Evolutionary conservation across 2,329 filamentous ascomycete genomes (phyloP).

Genomic region (Venturia aucupariae): DNA sequence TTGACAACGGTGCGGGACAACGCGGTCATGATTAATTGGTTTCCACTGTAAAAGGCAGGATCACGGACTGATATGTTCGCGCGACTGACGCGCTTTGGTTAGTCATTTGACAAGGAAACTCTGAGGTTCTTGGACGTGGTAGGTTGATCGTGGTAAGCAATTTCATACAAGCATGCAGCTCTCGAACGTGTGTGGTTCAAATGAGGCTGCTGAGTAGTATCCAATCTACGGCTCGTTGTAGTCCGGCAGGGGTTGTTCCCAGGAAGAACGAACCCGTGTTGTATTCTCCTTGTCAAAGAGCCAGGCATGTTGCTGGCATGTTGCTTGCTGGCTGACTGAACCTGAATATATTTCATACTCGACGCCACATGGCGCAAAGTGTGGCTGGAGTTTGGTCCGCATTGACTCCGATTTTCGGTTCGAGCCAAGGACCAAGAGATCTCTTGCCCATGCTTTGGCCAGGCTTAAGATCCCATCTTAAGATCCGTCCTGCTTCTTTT

Average conservation of each 20-base stretch:
- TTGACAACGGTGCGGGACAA: background rate
- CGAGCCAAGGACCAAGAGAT: background rate
- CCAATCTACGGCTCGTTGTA: background rate
- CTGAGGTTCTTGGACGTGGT: too few species aligned
- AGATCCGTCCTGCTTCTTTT: background rate
- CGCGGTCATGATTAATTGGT: background rate
- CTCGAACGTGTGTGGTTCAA: background rate
- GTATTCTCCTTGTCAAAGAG: background rate
- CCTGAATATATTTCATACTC: background rate
- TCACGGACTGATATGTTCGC: background rate
- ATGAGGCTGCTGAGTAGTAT: background rate
- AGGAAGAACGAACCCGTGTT: background rate
- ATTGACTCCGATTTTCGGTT: background rate
- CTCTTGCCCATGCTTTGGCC: background rate
- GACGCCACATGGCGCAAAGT: background rate
- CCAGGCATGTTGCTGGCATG: background rate
- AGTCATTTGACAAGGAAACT: background rate
- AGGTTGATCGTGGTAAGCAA: background rate
- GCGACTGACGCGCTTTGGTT: background rate
- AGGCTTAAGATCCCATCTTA: background rate
- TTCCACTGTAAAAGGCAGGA: background rate
- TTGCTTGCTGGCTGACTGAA: too few species aligned
- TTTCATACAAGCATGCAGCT: background rate
- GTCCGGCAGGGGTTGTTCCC: background rate
- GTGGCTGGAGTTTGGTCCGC: background rate